Base-by-base conservation (phyloP, 495 filamentous ascomycete species). In the Aspergillus biplanus region DNA sequence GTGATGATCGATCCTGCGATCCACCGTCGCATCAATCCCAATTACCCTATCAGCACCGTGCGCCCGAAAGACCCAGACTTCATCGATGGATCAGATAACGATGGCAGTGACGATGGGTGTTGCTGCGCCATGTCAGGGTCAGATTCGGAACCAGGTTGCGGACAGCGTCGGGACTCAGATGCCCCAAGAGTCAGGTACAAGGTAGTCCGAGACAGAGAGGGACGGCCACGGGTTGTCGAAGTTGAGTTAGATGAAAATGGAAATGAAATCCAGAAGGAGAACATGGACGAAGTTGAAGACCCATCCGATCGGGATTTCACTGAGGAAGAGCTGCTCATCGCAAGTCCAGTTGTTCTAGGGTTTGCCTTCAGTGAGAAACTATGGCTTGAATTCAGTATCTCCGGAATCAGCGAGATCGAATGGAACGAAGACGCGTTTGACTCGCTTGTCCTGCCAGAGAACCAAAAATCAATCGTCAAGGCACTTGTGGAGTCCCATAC, bases 261-360 rank as follows among this genome's bases (percentile, higher is more conserved):
- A 1, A 75, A 82, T n/a, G 87, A 89, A 58, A 80, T 91, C 61
- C 82, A 81, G 49, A 82, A 85, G 31, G 87, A 92, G 72, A 83
- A 87, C 57, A 83, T 92, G 31, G 83, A 90, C 50, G 79, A 82
- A 44, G 80, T 75, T 2, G 67, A 73, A 1, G 73, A 73, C 39
- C 66, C 69, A 15, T 69, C 76, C 16, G 75, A 76, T 32, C 77
- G 81, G 7, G 83, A 85, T 32, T 95, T 96, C 73, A 90, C 83
- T 1, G 92, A 95, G 55, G 91, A 94, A 65, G 91, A 97, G 69
- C 88, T 95, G 31, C 83, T 96, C 13, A 90, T 95, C 44, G 87
- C 92, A n/a, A 92, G 88, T n/a, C 92, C 93, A 0, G 90, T 96
- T 5, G 90, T 95, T 0, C 82, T 95, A n/a, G 93, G 93, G n/a